Percentiles rank a stretch among this genome's conserved stretches.
phyloP scores from a whole-genome alignment of 768 basidiomycete genomes.

The Phaffia australis region DNA sequence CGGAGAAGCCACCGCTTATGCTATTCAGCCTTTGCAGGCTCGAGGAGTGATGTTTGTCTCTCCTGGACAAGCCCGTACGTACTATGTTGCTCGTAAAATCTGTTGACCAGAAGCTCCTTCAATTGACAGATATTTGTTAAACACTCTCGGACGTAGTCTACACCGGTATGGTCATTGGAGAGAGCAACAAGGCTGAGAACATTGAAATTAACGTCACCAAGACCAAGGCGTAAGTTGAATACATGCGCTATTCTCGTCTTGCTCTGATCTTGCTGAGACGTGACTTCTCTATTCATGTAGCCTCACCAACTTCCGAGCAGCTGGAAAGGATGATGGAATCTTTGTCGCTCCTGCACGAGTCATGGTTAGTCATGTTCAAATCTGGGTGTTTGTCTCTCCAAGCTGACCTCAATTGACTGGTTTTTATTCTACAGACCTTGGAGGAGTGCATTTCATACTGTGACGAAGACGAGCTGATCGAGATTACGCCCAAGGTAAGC shows the following conservation, averaged over 20 bases:
- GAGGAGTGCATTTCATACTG: constrained; percentile 26
- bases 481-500: constrained; percentile 24
- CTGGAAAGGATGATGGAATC: constrained; percentile 21
- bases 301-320: constrained; percentile 24
- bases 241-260: not conserved
- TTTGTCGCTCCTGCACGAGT: constrained; percentile 5
- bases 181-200: constrained; percentile 15
- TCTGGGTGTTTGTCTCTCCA: not conserved
- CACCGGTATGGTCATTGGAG: constrained; percentile 22
- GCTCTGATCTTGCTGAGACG: not conserved
- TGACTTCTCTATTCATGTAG: not conserved
- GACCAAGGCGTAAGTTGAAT: constrained; percentile 12
- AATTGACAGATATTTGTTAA: not conserved
- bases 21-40: constrained; percentile 20
- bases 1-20: constrained; percentile 23
- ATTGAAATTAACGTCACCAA: constrained; percentile 24
- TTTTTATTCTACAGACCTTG: constrained; percentile 7
- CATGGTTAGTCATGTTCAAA: constrained; percentile 8
- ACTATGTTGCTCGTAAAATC: not conserved
- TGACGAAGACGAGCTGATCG: constrained; percentile 26
- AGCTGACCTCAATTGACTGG: too few species aligned
- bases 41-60: constrained; percentile 23
- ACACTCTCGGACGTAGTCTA: constrained; percentile 15
- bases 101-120: not conserved
- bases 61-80: constrained; percentile 9